Percentiles rank a stretch among this genome's conserved stretches.
These are phyloP conservation scores for Colletotrichum abscissum DNA, from an alignment of 2,329 filamentous ascomycete genomes.

Conservation along the genomic window DNA sequence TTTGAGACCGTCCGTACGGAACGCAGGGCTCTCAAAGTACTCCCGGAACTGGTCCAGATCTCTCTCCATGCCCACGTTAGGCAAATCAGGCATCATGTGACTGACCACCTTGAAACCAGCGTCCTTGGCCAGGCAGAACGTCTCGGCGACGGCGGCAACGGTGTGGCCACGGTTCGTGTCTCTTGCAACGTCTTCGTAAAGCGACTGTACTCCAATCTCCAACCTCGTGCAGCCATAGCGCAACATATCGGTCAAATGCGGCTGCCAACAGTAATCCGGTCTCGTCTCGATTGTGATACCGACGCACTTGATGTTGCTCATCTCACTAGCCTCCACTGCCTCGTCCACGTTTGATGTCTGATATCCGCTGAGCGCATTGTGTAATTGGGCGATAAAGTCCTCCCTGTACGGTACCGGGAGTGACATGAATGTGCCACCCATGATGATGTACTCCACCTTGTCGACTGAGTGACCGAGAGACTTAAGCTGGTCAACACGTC, in stretches of 20 bases:
- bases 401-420: constrained; percentile 89
- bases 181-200: constrained; percentile 98
- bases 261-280: constrained; percentile 95
- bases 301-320: constrained; percentile 97
- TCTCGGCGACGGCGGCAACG: constrained; percentile 93
- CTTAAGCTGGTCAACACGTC: constrained; percentile 96
- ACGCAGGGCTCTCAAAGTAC: constrained; percentile 96
- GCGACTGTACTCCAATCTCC: constrained; percentile 93
- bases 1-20: constrained; percentile 96
- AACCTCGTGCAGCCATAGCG: constrained; percentile 96
- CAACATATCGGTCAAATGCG: constrained; percentile 95
- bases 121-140: constrained; percentile 96
- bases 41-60: constrained; percentile 97
- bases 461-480: constrained; percentile 96
- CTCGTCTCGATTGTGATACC: constrained; percentile 98
- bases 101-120: constrained; percentile 99
- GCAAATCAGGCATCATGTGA: constrained; percentile 99
- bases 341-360: constrained; percentile 95
- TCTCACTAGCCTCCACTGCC: constrained; percentile 91
- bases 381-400: constrained; percentile 92
- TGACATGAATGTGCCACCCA: constrained; percentile 99
- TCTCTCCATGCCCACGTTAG: constrained; percentile 98
- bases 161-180: constrained; percentile 98
- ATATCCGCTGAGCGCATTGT: constrained; percentile 97
- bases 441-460: constrained; percentile 99